phyloP scores from a whole-genome alignment of 495 filamentous ascomycete genomes.

The Penicillium mononematosum region DNA sequence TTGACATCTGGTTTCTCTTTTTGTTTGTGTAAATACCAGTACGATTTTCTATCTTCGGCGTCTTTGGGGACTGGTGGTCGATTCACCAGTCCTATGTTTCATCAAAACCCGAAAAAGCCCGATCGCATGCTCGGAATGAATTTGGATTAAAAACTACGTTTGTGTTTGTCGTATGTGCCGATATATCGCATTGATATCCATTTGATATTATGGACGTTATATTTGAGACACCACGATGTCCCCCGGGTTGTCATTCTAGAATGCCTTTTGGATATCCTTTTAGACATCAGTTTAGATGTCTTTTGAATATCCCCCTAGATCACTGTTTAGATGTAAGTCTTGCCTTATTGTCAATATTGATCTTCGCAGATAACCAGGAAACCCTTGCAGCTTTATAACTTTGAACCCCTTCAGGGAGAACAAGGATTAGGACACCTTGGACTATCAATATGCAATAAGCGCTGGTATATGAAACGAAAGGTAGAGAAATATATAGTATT shows the following conservation, averaged over 20 bases:
- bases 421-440: conserved; percentile 1
- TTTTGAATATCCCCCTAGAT: not conserved
- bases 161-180: conserved; percentile 5
- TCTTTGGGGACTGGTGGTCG: conserved; percentile 32
- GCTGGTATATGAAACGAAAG: not conserved
- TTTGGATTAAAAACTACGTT: conserved; percentile 9
- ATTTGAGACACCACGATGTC: not conserved
- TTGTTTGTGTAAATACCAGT: conserved; percentile 46
- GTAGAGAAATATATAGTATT: not conserved
- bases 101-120: conserved; percentile 12
- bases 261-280: not conserved
- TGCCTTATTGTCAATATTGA: not conserved
- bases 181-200: not conserved
- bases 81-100: conserved; percentile 15
- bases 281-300: not conserved
- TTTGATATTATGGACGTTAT: not conserved
- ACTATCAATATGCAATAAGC: not conserved
- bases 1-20: conserved; percentile 21
- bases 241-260: not conserved
- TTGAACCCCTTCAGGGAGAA: conserved; percentile 2
- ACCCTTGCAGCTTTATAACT: conserved; percentile 6
- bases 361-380: not conserved
- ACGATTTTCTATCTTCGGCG: conserved; percentile 38
- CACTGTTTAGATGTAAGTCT: not conserved
- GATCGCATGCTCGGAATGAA: conserved; percentile 17